These are phyloP conservation scores for Acephala macrosclerotiorum DNA, from an alignment of 2,329 filamentous ascomycete genomes.

Conservation along the genomic window DNA sequence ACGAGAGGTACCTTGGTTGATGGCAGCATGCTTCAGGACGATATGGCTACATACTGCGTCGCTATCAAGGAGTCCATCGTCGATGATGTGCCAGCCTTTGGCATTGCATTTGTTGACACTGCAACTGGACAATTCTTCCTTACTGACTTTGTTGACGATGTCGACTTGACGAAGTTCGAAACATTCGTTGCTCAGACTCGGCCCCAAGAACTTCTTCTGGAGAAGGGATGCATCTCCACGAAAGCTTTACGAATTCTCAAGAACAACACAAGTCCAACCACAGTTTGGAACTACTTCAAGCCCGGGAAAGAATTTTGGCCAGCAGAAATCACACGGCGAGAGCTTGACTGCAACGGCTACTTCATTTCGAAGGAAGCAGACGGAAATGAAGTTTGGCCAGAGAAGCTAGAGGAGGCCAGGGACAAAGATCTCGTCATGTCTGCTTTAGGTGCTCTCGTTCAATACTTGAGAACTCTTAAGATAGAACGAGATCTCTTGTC, in stretches of 20 bases:
- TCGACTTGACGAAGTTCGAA: constrained; percentile 95
- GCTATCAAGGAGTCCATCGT: constrained; percentile 85
- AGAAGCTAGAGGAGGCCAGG: constrained; percentile 72
- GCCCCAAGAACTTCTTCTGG: constrained; percentile 86
- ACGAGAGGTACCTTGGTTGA: constrained; percentile 95
- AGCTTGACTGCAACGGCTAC: constrained; percentile 81
- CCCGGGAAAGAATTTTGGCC: constrained; percentile 90
- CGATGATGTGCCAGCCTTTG: constrained; percentile 82
- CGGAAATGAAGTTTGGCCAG: constrained; percentile 75
- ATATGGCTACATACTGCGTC: constrained; percentile 96
- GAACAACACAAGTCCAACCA: constrained; percentile 91
- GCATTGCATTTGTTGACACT: constrained; percentile 92
- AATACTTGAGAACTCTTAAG: constrained; percentile 87
- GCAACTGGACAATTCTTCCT: constrained; percentile 95
- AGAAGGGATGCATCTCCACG: constrained; percentile 86
- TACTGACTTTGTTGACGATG: constrained; percentile 91
- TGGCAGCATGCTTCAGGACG: constrained; percentile 94
- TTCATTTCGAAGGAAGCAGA: constrained; percentile 66
- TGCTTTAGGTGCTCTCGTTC: constrained; percentile 85
- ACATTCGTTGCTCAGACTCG: constrained; percentile 93
- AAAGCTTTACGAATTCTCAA: constrained; percentile 93
- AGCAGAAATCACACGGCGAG: constrained; percentile 80
- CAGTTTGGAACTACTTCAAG: constrained; percentile 95
- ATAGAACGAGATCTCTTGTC: constrained; percentile 88
- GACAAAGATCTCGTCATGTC: constrained; percentile 89